These are phyloP conservation scores for Heterobasidion annosum DNA, from an alignment of 1,284 basidiomycete species.

Conservation along the genomic window DNA sequence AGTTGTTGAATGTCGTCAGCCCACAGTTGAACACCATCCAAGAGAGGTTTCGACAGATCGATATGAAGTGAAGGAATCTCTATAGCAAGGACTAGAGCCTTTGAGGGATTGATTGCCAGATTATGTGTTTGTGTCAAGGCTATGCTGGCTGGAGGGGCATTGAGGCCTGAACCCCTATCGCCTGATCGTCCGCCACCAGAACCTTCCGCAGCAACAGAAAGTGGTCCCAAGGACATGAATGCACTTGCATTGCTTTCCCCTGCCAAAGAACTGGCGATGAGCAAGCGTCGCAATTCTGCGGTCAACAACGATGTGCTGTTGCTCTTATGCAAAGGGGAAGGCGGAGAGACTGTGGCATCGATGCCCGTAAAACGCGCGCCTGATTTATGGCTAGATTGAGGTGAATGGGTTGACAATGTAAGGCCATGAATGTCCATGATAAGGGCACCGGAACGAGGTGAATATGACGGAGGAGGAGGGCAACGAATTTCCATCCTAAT, in stretches of 20 bases:
- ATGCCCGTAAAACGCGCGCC: constrained; percentile 32
- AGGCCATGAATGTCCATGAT: constrained; percentile 57
- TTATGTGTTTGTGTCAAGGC: not conserved
- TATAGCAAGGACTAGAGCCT: constrained; percentile 37
- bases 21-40: constrained; percentile 80
- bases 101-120: not conserved
- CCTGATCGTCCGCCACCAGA: not conserved
- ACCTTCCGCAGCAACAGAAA: not conserved
- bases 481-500: constrained; percentile 55
- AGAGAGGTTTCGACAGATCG: constrained; percentile 48
- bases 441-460: constrained; percentile 54
- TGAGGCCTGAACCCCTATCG: not conserved
- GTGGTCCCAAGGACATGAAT: constrained; percentile 22
- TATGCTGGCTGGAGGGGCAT: not conserved
- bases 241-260: constrained; percentile 20
- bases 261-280: constrained; percentile 36
- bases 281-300: constrained; percentile 33
- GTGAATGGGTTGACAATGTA: constrained; percentile 23
- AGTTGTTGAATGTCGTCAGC: constrained; percentile 77
- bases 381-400: constrained; percentile 13
- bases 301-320: constrained; percentile 17
- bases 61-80: constrained; percentile 61
- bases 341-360: constrained; percentile 5
- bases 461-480: constrained; percentile 31
- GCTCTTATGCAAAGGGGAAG: constrained; percentile 6